A percentile compares a stretch with the other conserved stretches of the same genome.
phyloP scores from a whole-genome alignment of 352 stramenopile genomes.

The Globisporangium nodosum region DNA sequence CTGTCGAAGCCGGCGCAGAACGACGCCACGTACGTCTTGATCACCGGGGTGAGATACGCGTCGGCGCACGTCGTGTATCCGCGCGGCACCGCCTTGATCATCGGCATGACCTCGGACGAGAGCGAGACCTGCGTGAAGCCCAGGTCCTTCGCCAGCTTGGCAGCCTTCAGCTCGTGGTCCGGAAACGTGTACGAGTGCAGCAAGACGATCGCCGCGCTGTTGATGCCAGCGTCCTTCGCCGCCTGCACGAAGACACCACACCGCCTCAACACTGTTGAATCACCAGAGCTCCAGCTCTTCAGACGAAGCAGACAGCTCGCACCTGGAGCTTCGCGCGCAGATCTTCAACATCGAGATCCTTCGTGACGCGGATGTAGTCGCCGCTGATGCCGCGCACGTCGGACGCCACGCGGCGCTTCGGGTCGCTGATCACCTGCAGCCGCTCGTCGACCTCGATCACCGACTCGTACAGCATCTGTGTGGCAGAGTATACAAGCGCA shows the following conservation, averaged over 20 bases:
- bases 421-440: constrained; percentile 87
- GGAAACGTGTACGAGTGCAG: constrained; percentile 95
- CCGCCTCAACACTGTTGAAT: background rate
- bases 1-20: constrained; percentile 96
- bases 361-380: constrained; percentile 84
- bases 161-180: constrained; percentile 90
- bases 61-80: constrained; percentile 96
- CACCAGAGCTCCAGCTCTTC: background rate
- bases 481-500: too few relatives aligned
- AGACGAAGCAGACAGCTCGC: background rate
- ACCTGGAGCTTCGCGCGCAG: constrained; percentile 84
- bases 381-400: constrained; percentile 84
- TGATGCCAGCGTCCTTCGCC: constrained; percentile 83
- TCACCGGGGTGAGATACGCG: constrained; percentile 98
- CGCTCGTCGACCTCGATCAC: constrained; percentile 97
- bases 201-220: constrained; percentile 94
- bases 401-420: constrained; percentile 38
- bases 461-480: constrained; percentile 93
- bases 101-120: constrained; percentile 94
- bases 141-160: constrained; percentile 85
- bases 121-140: constrained; percentile 93
- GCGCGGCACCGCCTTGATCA: constrained; percentile 97
- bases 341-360: constrained; percentile 71
- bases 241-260: constrained; percentile 6
- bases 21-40: constrained; percentile 95